Evolutionary conservation across 371 early-diverging fungal species (phyloP).

Genomic region (Dipsacomyces acuminosporus): DNA sequence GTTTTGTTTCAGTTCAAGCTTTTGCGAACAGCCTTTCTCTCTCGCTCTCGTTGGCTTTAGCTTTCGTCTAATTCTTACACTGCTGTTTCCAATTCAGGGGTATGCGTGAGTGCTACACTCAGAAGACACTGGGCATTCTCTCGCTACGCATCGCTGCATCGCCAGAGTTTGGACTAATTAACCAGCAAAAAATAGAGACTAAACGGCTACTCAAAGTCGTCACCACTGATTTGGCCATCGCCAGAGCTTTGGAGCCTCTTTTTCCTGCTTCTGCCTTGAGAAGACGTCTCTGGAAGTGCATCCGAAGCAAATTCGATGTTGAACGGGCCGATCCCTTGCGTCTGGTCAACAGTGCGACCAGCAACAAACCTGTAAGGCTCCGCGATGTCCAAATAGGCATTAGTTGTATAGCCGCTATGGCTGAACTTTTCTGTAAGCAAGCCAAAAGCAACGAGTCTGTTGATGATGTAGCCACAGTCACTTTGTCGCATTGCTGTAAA

Average conservation of each 20-base stretch:
- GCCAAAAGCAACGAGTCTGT: conserved; percentile 48
- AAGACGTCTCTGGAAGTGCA: conserved; percentile 1
- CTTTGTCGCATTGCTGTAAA: conserved; percentile 9
- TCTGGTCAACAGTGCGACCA: conserved; percentile 13
- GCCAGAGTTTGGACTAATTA: neutral
- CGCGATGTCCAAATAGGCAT: conserved; percentile 48
- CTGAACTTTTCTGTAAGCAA: conserved; percentile 56
- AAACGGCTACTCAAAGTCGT: neutral
- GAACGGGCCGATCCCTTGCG: conserved; percentile 19
- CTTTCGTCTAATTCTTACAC: no score
- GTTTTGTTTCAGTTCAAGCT: no score
- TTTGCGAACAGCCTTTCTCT: no score
- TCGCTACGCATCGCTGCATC: no score
- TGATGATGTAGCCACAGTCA: conserved; percentile 56
- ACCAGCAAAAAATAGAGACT: neutral
- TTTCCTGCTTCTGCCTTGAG: no score
- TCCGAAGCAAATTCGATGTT: conserved; percentile 13
- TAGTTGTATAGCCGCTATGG: conserved; percentile 55
- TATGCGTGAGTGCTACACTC: no score
- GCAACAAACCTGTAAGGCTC: conserved; percentile 7
- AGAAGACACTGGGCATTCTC: no score
- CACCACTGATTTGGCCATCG: neutral
- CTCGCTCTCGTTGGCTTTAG: no score
- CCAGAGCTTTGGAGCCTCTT: neutral
- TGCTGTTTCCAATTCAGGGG: no score